Evolutionary conservation across 73 alveolate genomes (phyloP), one percentile per base, ranked within the genome.

Genomic region (Effrenium voratum): DNA sequence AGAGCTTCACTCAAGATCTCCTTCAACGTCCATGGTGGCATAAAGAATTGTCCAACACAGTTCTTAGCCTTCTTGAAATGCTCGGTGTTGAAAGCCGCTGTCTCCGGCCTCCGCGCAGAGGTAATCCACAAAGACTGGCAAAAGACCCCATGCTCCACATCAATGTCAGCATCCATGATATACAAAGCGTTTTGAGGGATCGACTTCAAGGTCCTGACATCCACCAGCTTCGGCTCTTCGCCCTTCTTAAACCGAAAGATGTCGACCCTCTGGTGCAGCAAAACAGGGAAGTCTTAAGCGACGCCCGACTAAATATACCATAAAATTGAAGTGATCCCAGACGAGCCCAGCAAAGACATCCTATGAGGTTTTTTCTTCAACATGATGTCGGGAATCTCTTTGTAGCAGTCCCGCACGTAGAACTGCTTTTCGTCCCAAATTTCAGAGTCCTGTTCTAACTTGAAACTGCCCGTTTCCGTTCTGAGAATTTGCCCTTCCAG

Each of bases 111-210:
- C 26, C 93, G 6, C 34, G 93, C 93, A 60, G 77, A 50, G 46
- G 93, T 82, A 50, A 82, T 52, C 93, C 93, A 82, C 57, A 82
- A n/a, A 63, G 93, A 82, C 93, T 82, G 93, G 77, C 76, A 82
- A 30, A 22, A 32, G 49, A 82, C 93, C 36, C 60, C 10, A 47
- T 44, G 59, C 34, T 47, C 46, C 55, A n/a, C 59, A 30, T 50
- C 49, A 36, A 49, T 82, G 76, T 52, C 75, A 32, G 93, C 93
- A 24, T 82, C 93, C 93, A 82, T 82, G 57, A 82, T 26, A 50
- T 82, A 82, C 93, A 82, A 82, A 45, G 93, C 93, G 32, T 82
- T 60, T n/a, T n/a, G n/a, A n/a, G n/a, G n/a, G n/a, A n/a, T n/a
- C n/a, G n/a, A n/a, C n/a, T n/a, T 12, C 77, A 82, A 8, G 1